phyloP scores from a whole-genome alignment of 208 protist species.

The Porcisia hertigi region DNA sequence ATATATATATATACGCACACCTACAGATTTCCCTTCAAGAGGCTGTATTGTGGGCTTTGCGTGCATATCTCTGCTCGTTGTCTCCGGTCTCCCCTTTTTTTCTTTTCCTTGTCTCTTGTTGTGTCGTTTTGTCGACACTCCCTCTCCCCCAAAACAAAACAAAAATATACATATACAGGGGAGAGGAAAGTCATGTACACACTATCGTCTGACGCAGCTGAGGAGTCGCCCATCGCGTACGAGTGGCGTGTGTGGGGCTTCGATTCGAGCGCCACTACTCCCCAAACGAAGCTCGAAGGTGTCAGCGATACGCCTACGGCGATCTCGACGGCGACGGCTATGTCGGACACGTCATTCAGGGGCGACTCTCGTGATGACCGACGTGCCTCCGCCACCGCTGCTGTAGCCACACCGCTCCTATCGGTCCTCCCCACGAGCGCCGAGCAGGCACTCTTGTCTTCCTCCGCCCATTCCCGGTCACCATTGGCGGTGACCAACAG shows the following conservation, averaged over 20 bases:
- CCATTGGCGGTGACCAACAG: not conserved
- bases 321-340: not conserved
- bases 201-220: not conserved
- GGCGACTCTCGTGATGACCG: not conserved
- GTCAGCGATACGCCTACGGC: not conserved
- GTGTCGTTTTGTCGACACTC: not conserved
- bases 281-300: too few relatives aligned
- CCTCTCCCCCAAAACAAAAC: not conserved
- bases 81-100: not conserved
- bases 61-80: too few relatives aligned
- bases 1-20: too few relatives aligned
- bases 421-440: not conserved
- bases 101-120: not conserved
- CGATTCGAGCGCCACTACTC: not conserved
- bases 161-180: too few relatives aligned
- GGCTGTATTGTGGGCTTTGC: not conserved
- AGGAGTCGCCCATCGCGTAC: not conserved
- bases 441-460: not conserved
- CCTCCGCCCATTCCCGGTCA: constrained; percentile 1
- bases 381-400: not conserved
- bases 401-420: too few relatives aligned
- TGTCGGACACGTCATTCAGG: not conserved
- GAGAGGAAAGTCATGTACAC: not conserved
- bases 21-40: not conserved
- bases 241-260: constrained; percentile 12